phyloP scores from a whole-genome alignment of 2,329 filamentous ascomycete species.

The Verticillium nubilum region DNA sequence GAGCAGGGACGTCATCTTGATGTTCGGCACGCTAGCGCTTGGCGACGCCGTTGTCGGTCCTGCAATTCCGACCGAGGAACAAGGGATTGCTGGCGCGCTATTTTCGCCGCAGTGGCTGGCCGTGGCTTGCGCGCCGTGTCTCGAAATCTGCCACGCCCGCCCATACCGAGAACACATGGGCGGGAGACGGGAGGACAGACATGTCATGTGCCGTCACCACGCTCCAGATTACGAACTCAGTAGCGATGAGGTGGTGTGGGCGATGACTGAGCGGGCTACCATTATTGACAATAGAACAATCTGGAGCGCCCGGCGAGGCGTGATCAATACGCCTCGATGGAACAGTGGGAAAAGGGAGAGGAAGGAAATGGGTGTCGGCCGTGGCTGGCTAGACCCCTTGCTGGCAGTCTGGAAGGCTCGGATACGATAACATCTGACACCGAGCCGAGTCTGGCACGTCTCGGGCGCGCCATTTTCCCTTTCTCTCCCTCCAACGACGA shows the following conservation, averaged over 20 bases:
- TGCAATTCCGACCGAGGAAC: conserved; percentile 1
- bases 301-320: background rate
- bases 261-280: background rate
- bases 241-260: background rate
- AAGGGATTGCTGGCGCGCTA: background rate
- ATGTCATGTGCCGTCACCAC: background rate
- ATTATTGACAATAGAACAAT: background rate
- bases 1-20: background rate
- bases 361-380: background rate
- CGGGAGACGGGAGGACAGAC: background rate
- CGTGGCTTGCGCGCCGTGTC: background rate
- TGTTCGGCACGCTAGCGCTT: background rate
- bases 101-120: background rate
- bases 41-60: conserved; percentile 1
- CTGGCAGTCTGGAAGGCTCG: background rate
- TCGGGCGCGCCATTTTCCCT: background rate
- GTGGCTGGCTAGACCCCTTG: too few relatives aligned
- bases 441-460: background rate
- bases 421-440: background rate
- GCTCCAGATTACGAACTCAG: too few relatives aligned
- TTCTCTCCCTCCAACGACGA: background rate
- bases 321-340: background rate
- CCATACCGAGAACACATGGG: background rate
- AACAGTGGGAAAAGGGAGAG: background rate
- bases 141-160: background rate